These are phyloP conservation scores for Clohesyomyces aquaticus DNA, from an alignment of 495 filamentous ascomycete genomes.

Conservation along the genomic window DNA sequence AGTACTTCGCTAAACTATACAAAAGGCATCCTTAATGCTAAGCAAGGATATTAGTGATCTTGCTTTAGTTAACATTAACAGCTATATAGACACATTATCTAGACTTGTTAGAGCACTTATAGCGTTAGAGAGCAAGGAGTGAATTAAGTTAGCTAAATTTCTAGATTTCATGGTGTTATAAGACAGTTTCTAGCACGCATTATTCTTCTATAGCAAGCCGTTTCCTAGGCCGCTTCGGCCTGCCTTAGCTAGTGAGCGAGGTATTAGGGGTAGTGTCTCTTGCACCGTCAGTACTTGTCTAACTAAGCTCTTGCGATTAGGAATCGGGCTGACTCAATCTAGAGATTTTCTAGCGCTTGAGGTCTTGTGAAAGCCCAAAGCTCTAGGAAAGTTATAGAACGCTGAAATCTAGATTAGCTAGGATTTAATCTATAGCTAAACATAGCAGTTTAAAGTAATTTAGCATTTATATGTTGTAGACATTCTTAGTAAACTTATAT, in stretches of 20 bases:
- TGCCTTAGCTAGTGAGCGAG: slow-evolving; percentile 4
- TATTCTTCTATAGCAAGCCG: slow-evolving; percentile 4
- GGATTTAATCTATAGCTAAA: not conserved
- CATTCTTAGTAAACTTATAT: not conserved
- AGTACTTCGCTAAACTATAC: not conserved
- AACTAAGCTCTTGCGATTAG: slow-evolving; percentile 11
- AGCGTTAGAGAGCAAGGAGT: not conserved
- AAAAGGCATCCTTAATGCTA: not conserved
- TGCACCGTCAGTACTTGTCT: slow-evolving; percentile 7
- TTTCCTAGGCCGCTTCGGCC: slow-evolving; percentile 12
- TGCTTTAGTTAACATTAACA: not conserved
- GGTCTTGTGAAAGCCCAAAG: slow-evolving; percentile 25
- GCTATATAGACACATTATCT: not conserved
- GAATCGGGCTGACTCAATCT: slow-evolving; percentile 19
- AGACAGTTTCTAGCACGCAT: not conserved
- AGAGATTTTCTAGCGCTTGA: slow-evolving; percentile 14
- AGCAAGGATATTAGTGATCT: not conserved
- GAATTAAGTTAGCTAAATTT: not conserved
- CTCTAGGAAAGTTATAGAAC: slow-evolving; percentile 19
- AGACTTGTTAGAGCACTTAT: not conserved
- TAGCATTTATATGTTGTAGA: not conserved
- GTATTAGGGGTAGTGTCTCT: slow-evolving; percentile 12
- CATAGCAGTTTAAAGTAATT: not conserved
- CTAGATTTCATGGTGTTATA: not conserved
- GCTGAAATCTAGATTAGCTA: slow-evolving; percentile 7